A percentile compares a stretch with the other conserved stretches of the same genome.
Conservation (phyloP, 2,329 filamentous ascomycete species). For the Monosporascus sp. region DNA sequence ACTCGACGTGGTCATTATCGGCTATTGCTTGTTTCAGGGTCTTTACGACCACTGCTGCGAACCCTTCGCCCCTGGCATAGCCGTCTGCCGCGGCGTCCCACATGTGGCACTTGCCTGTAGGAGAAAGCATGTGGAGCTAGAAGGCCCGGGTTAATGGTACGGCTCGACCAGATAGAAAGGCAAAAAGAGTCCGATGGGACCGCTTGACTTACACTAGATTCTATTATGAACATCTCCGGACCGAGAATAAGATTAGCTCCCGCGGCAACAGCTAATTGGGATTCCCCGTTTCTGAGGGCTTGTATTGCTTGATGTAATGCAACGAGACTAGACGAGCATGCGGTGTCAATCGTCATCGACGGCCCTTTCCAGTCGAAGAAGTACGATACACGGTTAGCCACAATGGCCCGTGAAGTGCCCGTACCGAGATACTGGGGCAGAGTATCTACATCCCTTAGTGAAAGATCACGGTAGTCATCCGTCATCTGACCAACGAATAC, state of each 20-base stretch:
- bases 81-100: constrained; percentile 43
- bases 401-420: constrained; percentile 47
- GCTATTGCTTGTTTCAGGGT: constrained; percentile 32
- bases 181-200: too few relatives aligned
- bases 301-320: constrained; percentile 51
- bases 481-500: not conserved
- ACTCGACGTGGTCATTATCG: constrained; percentile 10
- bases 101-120: constrained; percentile 30
- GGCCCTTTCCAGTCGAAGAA: constrained; percentile 51
- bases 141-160: too few relatives aligned
- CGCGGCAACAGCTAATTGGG: constrained; percentile 27
- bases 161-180: too few relatives aligned
- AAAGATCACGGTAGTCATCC: constrained; percentile 46
- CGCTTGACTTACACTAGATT: too few relatives aligned
- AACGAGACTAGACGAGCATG: constrained; percentile 52
- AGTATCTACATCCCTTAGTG: constrained; percentile 44
- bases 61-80: constrained; percentile 49
- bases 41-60: constrained; percentile 44
- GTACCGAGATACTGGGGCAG: constrained; percentile 49
- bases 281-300: constrained; percentile 41
- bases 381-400: constrained; percentile 53
- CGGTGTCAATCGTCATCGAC: constrained; percentile 55
- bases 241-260: constrained; percentile 30
- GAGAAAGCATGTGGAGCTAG: constrained; percentile 33
- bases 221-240: constrained; percentile 1